Percentiles rank a stretch among this genome's conserved stretches.
These are phyloP conservation scores for Thelonectria blattea DNA, from an alignment of 2,329 filamentous ascomycete genomes.

Conservation along the genomic window DNA sequence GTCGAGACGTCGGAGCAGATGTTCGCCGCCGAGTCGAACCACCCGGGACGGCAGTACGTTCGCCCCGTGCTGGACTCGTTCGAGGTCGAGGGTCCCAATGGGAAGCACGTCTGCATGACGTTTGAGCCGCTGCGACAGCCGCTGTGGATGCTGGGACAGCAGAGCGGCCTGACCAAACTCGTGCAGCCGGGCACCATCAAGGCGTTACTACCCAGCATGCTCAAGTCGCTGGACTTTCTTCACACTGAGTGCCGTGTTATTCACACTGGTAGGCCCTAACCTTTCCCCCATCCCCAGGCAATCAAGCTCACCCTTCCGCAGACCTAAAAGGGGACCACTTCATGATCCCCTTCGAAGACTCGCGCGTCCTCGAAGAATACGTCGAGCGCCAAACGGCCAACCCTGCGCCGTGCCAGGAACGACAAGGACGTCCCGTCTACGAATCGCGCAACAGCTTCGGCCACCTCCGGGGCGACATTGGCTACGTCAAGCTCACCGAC, in stretches of 20 bases:
- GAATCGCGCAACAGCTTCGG: slow-evolving; percentile 34
- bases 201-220: slow-evolving; percentile 42
- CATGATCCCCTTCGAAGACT: slow-evolving; percentile 37
- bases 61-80: slow-evolving; percentile 34
- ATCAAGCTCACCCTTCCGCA: slow-evolving; percentile 10
- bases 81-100: slow-evolving; percentile 27
- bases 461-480: slow-evolving; percentile 32
- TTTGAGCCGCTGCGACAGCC: slow-evolving; percentile 37
- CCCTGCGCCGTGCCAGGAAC: slow-evolving; percentile 32
- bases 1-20: slow-evolving; percentile 34
- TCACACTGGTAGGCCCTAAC: slow-evolving; percentile 46
- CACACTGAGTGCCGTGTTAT: slow-evolving; percentile 48
- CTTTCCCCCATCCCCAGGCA: not conserved
- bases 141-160: slow-evolving; percentile 37
- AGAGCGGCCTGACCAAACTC: slow-evolving; percentile 25
- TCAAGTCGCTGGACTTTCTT: slow-evolving; percentile 48
- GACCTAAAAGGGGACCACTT: slow-evolving; percentile 37
- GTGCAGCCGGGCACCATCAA: slow-evolving; percentile 34
- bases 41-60: slow-evolving; percentile 32
- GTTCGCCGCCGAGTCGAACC: slow-evolving; percentile 27
- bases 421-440: slow-evolving; percentile 32
- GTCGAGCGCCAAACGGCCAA: slow-evolving; percentile 32
- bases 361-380: slow-evolving; percentile 31
- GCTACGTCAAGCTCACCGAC: slow-evolving; percentile 38
- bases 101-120: slow-evolving; percentile 32